phyloP scores from a whole-genome alignment of 2,329 filamentous ascomycete species.

The Pseudopithomyces chartarum region DNA sequence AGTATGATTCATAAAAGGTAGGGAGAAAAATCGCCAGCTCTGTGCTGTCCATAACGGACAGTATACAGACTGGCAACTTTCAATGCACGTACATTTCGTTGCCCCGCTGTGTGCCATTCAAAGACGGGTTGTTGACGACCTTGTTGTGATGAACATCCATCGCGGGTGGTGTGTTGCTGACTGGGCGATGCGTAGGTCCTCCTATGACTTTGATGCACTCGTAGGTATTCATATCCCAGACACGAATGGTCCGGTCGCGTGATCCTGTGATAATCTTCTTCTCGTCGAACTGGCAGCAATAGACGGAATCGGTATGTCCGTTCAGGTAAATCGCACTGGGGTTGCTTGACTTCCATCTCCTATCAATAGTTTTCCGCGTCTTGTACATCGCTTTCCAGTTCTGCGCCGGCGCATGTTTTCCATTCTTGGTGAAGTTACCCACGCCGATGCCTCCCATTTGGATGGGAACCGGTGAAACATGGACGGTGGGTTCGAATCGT shows the following conservation, averaged over 20 bases:
- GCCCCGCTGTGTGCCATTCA: conserved; percentile 54
- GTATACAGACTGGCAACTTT: neutral
- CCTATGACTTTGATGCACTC: conserved; percentile 87
- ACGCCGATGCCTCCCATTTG: conserved; percentile 59
- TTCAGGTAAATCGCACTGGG: conserved; percentile 87
- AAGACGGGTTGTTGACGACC: conserved; percentile 51
- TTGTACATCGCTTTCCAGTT: conserved; percentile 88
- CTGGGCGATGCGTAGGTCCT: conserved; percentile 65
- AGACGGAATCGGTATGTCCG: conserved; percentile 93
- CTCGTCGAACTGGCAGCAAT: conserved; percentile 97
- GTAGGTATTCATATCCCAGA: conserved; percentile 93
- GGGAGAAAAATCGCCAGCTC: neutral
- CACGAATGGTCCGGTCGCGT: conserved; percentile 89
- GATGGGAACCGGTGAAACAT: conserved; percentile 52
- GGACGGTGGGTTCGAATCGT: conserved; percentile 55
- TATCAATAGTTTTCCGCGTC: conserved; percentile 74
- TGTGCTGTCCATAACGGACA: too few relatives aligned
- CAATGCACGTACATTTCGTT: conserved; percentile 45
- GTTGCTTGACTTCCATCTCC: conserved; percentile 78
- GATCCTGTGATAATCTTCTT: conserved; percentile 97
- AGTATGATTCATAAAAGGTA: neutral
- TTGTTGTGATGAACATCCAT: conserved; percentile 49
- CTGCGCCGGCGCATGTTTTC: conserved; percentile 59
- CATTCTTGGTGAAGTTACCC: conserved; percentile 51
- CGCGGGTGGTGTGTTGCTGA: conserved; percentile 52